Evolutionary conservation across 2,329 filamentous ascomycete species (phyloP), one percentile per base, ranked within the genome.

Genomic region (Fusarium brevicatenulatum): DNA sequence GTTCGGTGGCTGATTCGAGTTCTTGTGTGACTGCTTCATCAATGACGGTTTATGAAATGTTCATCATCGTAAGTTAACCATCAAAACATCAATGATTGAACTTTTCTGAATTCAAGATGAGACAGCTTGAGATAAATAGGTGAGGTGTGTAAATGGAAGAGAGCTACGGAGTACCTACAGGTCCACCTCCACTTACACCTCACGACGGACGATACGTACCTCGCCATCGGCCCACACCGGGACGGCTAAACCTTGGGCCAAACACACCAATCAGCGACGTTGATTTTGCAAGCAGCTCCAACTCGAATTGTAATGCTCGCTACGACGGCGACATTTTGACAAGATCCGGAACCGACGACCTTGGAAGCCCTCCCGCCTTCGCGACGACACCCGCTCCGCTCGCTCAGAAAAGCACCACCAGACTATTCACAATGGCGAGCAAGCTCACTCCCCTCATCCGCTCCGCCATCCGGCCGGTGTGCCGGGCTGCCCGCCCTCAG

Each of bases 361-460:
- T 77, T 67, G 59, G 66, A 65, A 54, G 32, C 44, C 72, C 71
- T 74, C 76, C 66, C 74, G 70, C 71, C 66, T 70, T 61, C 72
- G 54, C 70, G 54, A 69, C 71, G 42, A 72, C 58, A 19, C 40
- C 52, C 70, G 59, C 67, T 53, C 66, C 71, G 65, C 60, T 71
- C 66, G 72, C 70, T 64, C 72, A 40, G 50, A 36, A 67, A 52
- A 67, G 23, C 25, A 66, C 61, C 68, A 65, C 67, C 66, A 47
- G 23, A 23, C 49, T 34, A 59, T 37, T 64, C 75, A 78, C 75
- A 79, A 97, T 97, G 95, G 93, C 94, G 82, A 95, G 92, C 83
- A 95, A 92, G 87, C 85, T 97, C 81, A 88, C 91, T 69, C 92
- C 94, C 53, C 88, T 92, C 79, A 86, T 94, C 84, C 89, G 93